Conservation (phyloP, 2,329 filamentous ascomycete species). For the Penicillium sp. region DNA sequence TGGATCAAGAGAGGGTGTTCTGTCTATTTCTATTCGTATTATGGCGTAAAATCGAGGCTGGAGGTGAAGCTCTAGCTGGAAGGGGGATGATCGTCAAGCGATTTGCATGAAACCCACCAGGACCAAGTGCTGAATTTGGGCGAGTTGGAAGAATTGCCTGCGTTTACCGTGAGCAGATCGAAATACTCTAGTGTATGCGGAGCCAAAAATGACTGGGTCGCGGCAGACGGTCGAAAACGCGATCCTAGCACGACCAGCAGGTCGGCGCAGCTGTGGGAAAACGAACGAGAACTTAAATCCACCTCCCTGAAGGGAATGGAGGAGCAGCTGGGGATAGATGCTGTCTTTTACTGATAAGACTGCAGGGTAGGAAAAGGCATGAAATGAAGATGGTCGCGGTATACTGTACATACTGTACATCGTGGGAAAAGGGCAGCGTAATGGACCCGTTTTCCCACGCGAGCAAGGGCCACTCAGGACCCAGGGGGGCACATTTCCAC, state of each 20-base stretch:
- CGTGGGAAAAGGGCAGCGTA: constrained; percentile 12
- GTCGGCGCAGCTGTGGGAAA: background rate
- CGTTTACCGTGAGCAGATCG: constrained; percentile 17
- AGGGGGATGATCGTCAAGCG: background rate
- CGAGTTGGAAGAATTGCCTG: constrained; percentile 21
- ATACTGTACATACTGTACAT: too few relatives aligned
- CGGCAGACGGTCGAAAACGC: constrained; percentile 23
- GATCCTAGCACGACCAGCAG: constrained; percentile 7
- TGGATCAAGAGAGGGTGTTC: too few relatives aligned
- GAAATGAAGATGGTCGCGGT: background rate
- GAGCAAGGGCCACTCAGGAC: constrained; percentile 26
- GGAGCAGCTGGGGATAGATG: too few relatives aligned
- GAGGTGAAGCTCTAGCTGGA: background rate
- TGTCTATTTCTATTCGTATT: background rate
- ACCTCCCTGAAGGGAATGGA: too few relatives aligned
- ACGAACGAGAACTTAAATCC: background rate
- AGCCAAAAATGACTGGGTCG: constrained; percentile 33
- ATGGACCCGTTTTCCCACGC: constrained; percentile 24
- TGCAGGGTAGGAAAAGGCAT: background rate
- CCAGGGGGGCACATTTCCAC: constrained; percentile 1
- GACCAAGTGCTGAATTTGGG: constrained; percentile 20
- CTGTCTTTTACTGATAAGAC: background rate
- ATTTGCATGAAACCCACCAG: constrained; percentile 6
- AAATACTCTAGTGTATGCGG: constrained; percentile 20
- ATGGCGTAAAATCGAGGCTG: background rate